A percentile compares a stretch with the other conserved stretches of the same genome.
Evolutionary conservation across 2,329 filamentous ascomycete species (phyloP).

Genomic region (Podosphaera leucotricha): DNA sequence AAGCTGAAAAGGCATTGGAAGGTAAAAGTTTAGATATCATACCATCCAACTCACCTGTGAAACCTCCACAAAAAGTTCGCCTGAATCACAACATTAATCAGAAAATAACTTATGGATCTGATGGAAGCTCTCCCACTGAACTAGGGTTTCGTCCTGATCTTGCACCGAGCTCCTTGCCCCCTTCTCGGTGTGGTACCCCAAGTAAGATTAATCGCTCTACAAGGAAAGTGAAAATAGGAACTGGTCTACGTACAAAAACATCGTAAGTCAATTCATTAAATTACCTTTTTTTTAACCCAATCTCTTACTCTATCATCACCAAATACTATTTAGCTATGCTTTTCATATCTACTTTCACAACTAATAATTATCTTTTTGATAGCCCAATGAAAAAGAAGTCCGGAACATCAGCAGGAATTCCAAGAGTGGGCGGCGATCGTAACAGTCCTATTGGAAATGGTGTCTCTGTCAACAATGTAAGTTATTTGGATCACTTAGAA

Average conservation of each 20-base stretch:
- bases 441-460: slow-evolving; percentile 33
- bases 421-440: slow-evolving; percentile 39
- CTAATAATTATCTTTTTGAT: neutral
- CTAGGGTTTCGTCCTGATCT: slow-evolving; percentile 22
- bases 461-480: slow-evolving; percentile 24
- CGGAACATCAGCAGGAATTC: slow-evolving; percentile 43
- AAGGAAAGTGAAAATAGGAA: slow-evolving; percentile 36
- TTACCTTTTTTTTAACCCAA: too few relatives aligned
- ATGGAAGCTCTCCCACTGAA: slow-evolving; percentile 28
- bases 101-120: slow-evolving; percentile 24
- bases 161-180: slow-evolving; percentile 23
- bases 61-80: slow-evolving; percentile 6
- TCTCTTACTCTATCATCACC: too few relatives aligned
- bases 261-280: slow-evolving; percentile 32
- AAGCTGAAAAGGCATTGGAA: slow-evolving; percentile 8
- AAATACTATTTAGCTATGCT: too few relatives aligned
- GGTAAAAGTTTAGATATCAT: slow-evolving; percentile 8
- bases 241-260: slow-evolving; percentile 34
- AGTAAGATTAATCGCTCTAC: slow-evolving; percentile 25
- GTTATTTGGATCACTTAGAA: slow-evolving; percentile 8
- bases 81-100: slow-evolving; percentile 8
- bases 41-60: slow-evolving; percentile 3
- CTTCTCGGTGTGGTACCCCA: slow-evolving; percentile 37
- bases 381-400: slow-evolving; percentile 55
- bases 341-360: neutral